Conservation (phyloP, 2,329 filamentous ascomycete genomes). For the Aspergillus amoenus region DNA sequence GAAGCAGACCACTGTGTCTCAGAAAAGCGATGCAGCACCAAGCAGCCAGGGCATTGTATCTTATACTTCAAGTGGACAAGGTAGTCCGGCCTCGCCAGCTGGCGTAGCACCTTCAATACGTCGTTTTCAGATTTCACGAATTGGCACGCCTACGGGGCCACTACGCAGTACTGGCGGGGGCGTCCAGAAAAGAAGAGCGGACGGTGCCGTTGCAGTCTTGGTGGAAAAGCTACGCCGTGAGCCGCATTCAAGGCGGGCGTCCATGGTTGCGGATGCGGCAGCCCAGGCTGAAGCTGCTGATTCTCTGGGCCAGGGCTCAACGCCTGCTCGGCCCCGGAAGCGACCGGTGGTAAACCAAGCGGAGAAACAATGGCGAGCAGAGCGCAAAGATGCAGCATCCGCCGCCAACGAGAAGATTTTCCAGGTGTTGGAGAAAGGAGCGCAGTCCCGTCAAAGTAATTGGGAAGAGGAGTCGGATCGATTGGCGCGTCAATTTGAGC, state of each 20-base stretch:
- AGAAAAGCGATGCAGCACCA: neutral
- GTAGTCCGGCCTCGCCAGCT: constrained; percentile 20
- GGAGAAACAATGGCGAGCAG: constrained; percentile 38
- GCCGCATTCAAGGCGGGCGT: constrained; percentile 34
- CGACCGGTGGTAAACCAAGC: constrained; percentile 43
- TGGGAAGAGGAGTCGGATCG: constrained; percentile 45
- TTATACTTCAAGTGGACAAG: constrained; percentile 13
- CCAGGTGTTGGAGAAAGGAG: constrained; percentile 37
- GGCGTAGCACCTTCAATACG: constrained; percentile 27
- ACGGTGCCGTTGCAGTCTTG: constrained; percentile 35
- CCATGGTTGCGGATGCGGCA: constrained; percentile 31
- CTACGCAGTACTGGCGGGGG: constrained; percentile 30
- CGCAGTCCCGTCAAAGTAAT: constrained; percentile 36
- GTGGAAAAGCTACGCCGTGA: constrained; percentile 40
- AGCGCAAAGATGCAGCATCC: constrained; percentile 33
- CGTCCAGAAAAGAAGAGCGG: constrained; percentile 36
- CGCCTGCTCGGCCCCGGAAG: constrained; percentile 30
- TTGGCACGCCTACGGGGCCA: constrained; percentile 26
- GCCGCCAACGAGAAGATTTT: constrained; percentile 37
- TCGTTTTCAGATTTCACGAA: constrained; percentile 41
- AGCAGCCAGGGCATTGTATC: neutral
- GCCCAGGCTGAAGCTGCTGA: constrained; percentile 14
- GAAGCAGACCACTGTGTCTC: neutral
- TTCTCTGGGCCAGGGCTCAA: constrained; percentile 6
- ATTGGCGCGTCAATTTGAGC: constrained; percentile 42